Conservation (phyloP, 495 filamentous ascomycete species). For the Mytilinidion resinicola region DNA sequence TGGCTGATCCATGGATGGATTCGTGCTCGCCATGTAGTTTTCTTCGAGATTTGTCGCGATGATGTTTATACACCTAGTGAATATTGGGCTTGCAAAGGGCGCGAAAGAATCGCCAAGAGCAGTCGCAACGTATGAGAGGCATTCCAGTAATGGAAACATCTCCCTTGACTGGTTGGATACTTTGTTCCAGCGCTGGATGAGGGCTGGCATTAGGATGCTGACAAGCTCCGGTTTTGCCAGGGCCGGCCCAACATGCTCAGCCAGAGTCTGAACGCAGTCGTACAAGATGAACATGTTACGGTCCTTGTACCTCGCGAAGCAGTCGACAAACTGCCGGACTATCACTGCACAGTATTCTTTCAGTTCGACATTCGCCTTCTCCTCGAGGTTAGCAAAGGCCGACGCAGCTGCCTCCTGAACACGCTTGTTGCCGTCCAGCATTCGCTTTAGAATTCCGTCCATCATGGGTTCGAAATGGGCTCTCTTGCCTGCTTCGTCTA, state of each 20-base stretch:
- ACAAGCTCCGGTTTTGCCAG: conserved; percentile 72
- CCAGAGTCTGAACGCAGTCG: conserved; percentile 95
- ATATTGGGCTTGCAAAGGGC: conserved; percentile 77
- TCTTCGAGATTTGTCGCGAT: conserved; percentile 86
- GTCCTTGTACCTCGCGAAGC: conserved; percentile 94
- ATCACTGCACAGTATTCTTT: conserved; percentile 85
- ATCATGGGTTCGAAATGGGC: conserved; percentile 93
- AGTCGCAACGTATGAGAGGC: conserved; percentile 86
- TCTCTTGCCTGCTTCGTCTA: conserved; percentile 58
- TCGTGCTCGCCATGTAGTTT: conserved; percentile 54
- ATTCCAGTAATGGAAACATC: conserved; percentile 89
- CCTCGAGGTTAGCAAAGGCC: conserved; percentile 92
- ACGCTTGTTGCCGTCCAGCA: conserved; percentile 95
- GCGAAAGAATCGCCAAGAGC: conserved; percentile 78
- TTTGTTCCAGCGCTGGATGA: conserved; percentile 83
- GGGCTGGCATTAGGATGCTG: conserved; percentile 84
- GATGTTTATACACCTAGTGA: conserved; percentile 77
- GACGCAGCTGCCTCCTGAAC: conserved; percentile 96
- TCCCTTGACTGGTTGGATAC: conserved; percentile 86
- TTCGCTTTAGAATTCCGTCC: conserved; percentile 88
- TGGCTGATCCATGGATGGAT: conserved; percentile 65
- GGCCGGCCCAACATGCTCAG: conserved; percentile 78
- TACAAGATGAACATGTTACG: conserved; percentile 98
- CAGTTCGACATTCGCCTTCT: conserved; percentile 76
- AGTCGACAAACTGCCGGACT: conserved; percentile 82